Evolutionary conservation across 2,329 filamentous ascomycete genomes (phyloP), one percentile per base, ranked within the genome.

Genomic region (Pestalotiopsis sp.): DNA sequence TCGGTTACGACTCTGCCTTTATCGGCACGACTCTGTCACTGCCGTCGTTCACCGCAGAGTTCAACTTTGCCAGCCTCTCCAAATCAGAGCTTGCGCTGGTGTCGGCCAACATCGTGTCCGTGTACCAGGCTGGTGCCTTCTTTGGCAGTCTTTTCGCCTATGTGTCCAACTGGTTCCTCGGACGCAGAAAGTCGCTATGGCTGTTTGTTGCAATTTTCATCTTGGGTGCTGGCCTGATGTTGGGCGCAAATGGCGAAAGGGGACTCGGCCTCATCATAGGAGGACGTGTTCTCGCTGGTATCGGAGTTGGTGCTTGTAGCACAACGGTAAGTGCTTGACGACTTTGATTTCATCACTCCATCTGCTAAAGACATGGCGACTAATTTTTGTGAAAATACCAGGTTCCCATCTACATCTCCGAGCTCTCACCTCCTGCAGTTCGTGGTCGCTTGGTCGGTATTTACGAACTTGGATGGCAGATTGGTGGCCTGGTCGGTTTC

Each of bases 121-220:
- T 92, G 66, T 95, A 93, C 81, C 93, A 95, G 80, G 93, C 93
- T 11, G 93, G 93, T 69, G 92, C 92, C 69, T 95, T 96, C 82
- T 95, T 95, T 73, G 93, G 93, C 64, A 88, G 90, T n/a, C 81
- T 94, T 56, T 86, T 87, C 69, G 91, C 90, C 68, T 94, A 92
- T 73, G 85, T 83, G 9, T 86, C 88, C 41, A 89, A 87, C 38
- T 90, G 91, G 82, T 92, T 87, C 77, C 82, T 91, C 70, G 92
- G 92, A 36, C 87, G 92, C 25, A 88, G 88, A 74, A 87, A 84
- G 76, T 91, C 88, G 25, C 83, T 95, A 2, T 81, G 90, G 71
- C 71, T 89, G 61, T 92, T 90, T 76, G 81, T 85, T 2, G 66
- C 86, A 41, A 73, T 95, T 71, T 95, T 95, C 79, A 84, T 89